Evolutionary conservation across 208 protist genomes (phyloP), one percentile per base, ranked within the genome.

Genomic region (Leishmania tarentolae): DNA sequence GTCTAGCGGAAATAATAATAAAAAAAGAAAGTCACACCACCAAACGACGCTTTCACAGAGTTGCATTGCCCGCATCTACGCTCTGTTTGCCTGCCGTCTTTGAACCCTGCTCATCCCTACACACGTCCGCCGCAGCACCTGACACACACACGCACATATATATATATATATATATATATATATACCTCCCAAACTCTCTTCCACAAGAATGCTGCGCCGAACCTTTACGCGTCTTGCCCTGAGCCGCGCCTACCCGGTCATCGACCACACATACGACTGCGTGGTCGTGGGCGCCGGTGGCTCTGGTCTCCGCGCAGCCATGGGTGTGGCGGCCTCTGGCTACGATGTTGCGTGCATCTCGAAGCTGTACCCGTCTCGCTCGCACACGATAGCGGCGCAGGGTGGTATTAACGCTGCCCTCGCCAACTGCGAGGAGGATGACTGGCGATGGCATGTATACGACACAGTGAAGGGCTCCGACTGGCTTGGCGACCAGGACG

Each of bases 371-470:
- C 99, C 99, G 13, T 99, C 99, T 4, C 95, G 99, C 77, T 99
- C 99, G 42, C 99, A 99, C 96, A 99, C 99, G 28, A 99, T 99
- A 56, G 99, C 99, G 17, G 99, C 99, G 19, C 99, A 99, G 91
- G 99, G 99, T 63, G 99, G 99, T 75, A 99, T 99, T 82, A 99
- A 99, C 92, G 99, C 99, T 19, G 99, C 99, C 2, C 94, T 99
- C 13, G 99, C 98, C 63, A 99, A 99, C 92, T 99, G 99, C 86
- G 94, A 95, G 71, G 90, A 98, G 80, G 99, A 99, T 83, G 99
- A 99, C 94, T 99, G 99, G 99, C 94, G 99, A 52, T 99, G 98
- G 97, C 99, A 99, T 84, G 96, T 98, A 75, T 99, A 99, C 88
- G 99, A 99, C 89, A 99, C 99, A 0, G 98, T 99, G 46, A 99